These are phyloP conservation scores for Trichoderma arundinaceum DNA, from an alignment of 2,329 filamentous ascomycete species.

Conservation along the genomic window DNA sequence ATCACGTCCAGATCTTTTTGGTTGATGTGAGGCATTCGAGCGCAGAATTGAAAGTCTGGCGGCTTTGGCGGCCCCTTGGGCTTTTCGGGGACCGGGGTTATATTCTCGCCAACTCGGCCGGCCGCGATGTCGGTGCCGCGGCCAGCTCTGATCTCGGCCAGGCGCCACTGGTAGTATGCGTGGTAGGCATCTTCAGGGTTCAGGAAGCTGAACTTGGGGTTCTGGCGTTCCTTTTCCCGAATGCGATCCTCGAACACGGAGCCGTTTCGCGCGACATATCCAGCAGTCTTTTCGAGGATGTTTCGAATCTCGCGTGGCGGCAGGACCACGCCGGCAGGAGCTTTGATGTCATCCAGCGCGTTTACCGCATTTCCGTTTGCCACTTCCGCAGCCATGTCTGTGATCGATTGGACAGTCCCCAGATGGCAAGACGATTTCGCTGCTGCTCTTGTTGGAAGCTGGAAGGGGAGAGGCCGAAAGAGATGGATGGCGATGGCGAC, in stretches of 20 bases:
- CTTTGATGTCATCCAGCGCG: conserved; percentile 71
- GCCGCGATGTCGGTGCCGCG: conserved; percentile 79
- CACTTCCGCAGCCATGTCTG: conserved; percentile 44
- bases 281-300: conserved; percentile 91
- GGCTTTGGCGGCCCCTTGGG: conserved; percentile 85
- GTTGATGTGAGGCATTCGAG: conserved; percentile 96
- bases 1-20: conserved; percentile 84
- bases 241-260: conserved; percentile 80
- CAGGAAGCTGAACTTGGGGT: conserved; percentile 92
- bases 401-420: neutral
- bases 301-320: conserved; percentile 87
- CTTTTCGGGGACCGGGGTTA: conserved; percentile 56
- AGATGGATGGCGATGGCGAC: conserved; percentile 5
- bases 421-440: no score
- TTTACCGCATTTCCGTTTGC: conserved; percentile 60
- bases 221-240: conserved; percentile 79
- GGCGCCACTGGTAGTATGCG: conserved; percentile 87
- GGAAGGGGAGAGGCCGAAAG: conserved; percentile 14
- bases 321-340: conserved; percentile 81
- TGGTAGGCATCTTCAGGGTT: conserved; percentile 81
- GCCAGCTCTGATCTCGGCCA: conserved; percentile 83
- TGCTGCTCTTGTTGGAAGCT: neutral
- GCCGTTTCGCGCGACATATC: conserved; percentile 78
- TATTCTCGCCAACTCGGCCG: conserved; percentile 70
- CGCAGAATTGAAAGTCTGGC: conserved; percentile 88